Percentiles rank a stretch among this genome's conserved stretches.
Conservation (phyloP, 257 asterid genomes). For the Solanum virginianum region DNA sequence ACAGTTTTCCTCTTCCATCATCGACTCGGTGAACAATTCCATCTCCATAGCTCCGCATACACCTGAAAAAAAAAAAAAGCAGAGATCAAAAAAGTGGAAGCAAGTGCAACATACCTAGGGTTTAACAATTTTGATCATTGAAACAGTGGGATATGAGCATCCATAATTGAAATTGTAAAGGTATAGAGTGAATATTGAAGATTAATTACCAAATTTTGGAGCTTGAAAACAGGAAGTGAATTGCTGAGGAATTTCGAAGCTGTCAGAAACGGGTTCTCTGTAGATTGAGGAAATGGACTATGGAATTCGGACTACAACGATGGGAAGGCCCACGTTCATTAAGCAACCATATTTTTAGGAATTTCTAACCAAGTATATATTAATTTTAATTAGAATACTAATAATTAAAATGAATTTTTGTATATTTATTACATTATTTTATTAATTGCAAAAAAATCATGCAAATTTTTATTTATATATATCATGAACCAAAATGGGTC, state of each 20-base stretch:
- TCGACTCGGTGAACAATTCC: slow-evolving; percentile 51
- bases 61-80: slow-evolving; percentile 11
- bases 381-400: too few relatives aligned
- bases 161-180: background rate
- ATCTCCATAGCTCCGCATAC: slow-evolving; percentile 47
- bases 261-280: background rate
- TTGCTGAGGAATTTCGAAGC: background rate
- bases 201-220: background rate
- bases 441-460: too few relatives aligned
- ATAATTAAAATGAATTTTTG: too few relatives aligned
- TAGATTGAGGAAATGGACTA: background rate
- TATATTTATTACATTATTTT: too few relatives aligned
- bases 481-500: too few relatives aligned
- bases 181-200: background rate
- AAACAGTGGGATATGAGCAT: background rate
- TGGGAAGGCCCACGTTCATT: background rate
- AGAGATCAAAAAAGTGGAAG: background rate
- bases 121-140: background rate
- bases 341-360: too few relatives aligned
- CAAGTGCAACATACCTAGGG: background rate
- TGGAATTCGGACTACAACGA: background rate
- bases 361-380: too few relatives aligned
- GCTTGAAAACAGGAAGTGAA: background rate
- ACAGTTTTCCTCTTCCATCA: slow-evolving; percentile 52
- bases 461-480: too few relatives aligned